Evolutionary conservation across 306 rosid genomes (phyloP), one percentile per base, ranked within the genome.

Genomic region (Castanea mollissima): DNA sequence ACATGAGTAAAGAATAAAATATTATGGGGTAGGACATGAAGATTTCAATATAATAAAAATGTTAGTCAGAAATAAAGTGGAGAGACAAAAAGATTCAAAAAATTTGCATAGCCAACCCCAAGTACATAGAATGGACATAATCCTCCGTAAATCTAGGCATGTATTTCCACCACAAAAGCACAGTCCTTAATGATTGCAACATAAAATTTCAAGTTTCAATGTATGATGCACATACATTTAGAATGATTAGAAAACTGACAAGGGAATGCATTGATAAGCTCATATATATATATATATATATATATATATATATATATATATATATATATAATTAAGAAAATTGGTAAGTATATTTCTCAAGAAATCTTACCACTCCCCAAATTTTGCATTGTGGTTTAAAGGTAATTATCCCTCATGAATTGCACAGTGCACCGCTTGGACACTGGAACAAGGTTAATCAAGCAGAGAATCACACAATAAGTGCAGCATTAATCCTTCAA

Each of bases 321-420:
- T 41, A 7, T 49, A 12, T 13, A 49, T 49, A 70, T 46, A 46
- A 83, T 81, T 58, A 46, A 27, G 69, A 75, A 78, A 69, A 78
- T 27, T 71, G n/a, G 77, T 60, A 81, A 72, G 62, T 71, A 56
- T 25, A 52, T 75, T 49, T 73, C 73, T 65, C 32, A 69, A 70
- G 56, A 74, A 72, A 56, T 79, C 70, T 55, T 69, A 83, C 82
- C 63, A 80, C 76, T 34, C 74, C 62, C 76, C 80, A 77, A 67
- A 54, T 69, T 35, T 60, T 54, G 77, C 31, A 56, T 57, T 74
- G 71, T 23, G 38, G 81, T 82, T 65, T 11, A 74, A 32, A 57
- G 60, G 62, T 21, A 63, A 18, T 63, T 79, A 74, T 62, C 52
- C 38, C 71, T 21, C 46, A 55, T 34, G 41, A 44, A 64, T 59